Evolutionary conservation across 140 eudicot genomes (phyloP).

Genomic region (Flaveria floridana): DNA sequence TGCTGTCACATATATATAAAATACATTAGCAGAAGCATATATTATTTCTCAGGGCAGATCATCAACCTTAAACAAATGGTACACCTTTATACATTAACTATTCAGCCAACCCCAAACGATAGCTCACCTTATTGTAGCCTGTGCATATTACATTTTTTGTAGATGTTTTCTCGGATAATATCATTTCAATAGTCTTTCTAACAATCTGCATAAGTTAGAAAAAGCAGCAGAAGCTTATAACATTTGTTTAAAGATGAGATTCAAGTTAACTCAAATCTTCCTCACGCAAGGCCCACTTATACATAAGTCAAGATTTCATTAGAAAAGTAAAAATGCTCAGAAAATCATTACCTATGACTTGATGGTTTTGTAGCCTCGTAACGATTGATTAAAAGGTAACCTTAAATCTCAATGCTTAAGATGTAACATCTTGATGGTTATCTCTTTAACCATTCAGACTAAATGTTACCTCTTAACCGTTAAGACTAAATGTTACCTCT

Average conservation of each 20-base stretch:
- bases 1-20: conserved; percentile 40
- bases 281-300: too few relatives aligned
- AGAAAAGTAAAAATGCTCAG: too few relatives aligned
- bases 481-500: too few relatives aligned
- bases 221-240: conserved; percentile 5
- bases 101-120: neutral
- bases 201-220: conserved; percentile 53
- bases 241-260: neutral
- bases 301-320: neutral
- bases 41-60: neutral
- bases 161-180: conserved; percentile 31
- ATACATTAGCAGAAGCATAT: neutral
- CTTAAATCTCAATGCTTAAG: too few relatives aligned
- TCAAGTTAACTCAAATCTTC: neutral
- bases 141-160: conserved; percentile 55
- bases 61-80: neutral
- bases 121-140: conserved; percentile 58
- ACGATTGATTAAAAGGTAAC: too few relatives aligned
- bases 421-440: too few relatives aligned
- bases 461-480: too few relatives aligned
- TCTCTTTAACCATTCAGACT: too few relatives aligned
- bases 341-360: too few relatives aligned
- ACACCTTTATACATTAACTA: neutral
- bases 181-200: conserved; percentile 52
- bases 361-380: too few relatives aligned